Conservation (phyloP, 2,329 filamentous ascomycete species). For the Decorospora gaudefroyi region DNA sequence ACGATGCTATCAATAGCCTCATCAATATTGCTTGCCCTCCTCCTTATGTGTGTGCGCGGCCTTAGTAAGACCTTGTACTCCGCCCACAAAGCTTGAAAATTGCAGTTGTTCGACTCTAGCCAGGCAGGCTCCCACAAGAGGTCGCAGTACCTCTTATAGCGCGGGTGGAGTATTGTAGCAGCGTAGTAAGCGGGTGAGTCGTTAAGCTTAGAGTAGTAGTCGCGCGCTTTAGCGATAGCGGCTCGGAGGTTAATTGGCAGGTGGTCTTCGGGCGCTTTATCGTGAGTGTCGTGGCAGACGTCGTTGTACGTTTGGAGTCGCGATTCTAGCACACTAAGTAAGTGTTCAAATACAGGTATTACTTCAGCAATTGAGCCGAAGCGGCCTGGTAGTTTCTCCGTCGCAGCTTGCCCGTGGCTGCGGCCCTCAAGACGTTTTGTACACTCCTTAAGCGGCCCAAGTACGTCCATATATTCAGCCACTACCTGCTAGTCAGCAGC, state of each 20-base stretch:
- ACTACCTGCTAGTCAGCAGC: conserved; percentile 4
- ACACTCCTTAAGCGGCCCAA: conserved; percentile 1
- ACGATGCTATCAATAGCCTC: neutral
- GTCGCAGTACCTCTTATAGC: conserved; percentile 6
- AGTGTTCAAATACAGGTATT: conserved; percentile 4
- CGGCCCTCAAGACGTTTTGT: conserved; percentile 7
- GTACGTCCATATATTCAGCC: conserved; percentile 3
- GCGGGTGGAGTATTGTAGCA: conserved; percentile 7
- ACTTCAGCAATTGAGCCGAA: conserved; percentile 1
- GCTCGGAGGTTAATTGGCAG: conserved; percentile 12
- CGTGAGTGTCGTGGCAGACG: neutral
- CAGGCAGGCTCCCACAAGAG: neutral
- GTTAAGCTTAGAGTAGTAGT: conserved; percentile 11
- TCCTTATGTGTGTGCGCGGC: neutral
- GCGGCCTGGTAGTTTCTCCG: neutral
- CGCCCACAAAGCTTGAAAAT: neutral
- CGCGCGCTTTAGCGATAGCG: conserved; percentile 1
- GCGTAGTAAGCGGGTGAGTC: conserved; percentile 9
- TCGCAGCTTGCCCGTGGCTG: neutral
- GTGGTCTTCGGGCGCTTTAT: conserved; percentile 7
- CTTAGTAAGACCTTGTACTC: neutral
- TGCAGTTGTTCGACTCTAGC: neutral
- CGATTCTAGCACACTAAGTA: neutral
- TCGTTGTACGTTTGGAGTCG: neutral
- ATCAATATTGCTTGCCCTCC: neutral